These are phyloP conservation scores for Skeletonema costatum DNA, from an alignment of 108 stramenopile genomes.

Conservation along the genomic window DNA sequence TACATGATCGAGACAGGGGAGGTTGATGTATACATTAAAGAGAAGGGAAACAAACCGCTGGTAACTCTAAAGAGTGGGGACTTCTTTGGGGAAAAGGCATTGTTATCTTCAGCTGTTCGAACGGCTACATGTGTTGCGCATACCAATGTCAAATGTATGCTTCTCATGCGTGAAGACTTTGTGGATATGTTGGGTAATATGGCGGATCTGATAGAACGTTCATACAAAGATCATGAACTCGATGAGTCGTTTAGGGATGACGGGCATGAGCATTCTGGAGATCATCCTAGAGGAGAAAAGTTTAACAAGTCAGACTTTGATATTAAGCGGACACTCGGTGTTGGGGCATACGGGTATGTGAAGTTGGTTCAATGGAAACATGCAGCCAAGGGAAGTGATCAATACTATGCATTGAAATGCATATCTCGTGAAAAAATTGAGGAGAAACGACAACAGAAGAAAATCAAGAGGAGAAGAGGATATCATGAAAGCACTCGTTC, in stretches of 20 bases:
- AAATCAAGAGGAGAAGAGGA: slow-evolving; percentile 59
- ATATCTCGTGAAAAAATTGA: slow-evolving; percentile 59
- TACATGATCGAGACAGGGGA: slow-evolving; percentile 57
- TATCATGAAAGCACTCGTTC: slow-evolving; percentile 54
- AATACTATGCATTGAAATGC: slow-evolving; percentile 57
- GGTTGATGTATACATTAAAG: slow-evolving; percentile 50
- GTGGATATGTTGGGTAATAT: slow-evolving; percentile 64
- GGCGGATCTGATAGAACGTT: slow-evolving; percentile 51
- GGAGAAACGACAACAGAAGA: slow-evolving; percentile 53
- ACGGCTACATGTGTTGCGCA: slow-evolving; percentile 57
- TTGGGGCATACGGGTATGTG: slow-evolving; percentile 57
- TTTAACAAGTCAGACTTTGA: slow-evolving; percentile 48
- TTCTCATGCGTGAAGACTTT: slow-evolving; percentile 72
- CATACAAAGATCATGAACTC: slow-evolving; percentile 29
- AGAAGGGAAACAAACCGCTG: slow-evolving; percentile 38
- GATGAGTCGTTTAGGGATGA: not conserved
- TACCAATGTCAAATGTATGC: slow-evolving; percentile 45
- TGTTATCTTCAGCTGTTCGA: slow-evolving; percentile 46
- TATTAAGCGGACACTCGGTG: slow-evolving; percentile 53
- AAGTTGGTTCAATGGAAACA: slow-evolving; percentile 49
- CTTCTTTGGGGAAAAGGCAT: slow-evolving; percentile 61
- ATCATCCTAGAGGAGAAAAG: slow-evolving; percentile 10
- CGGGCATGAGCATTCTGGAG: not conserved
- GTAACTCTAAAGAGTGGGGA: slow-evolving; percentile 42
- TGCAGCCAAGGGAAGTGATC: slow-evolving; percentile 24